A percentile compares a stretch with the other conserved stretches of the same genome.
phyloP scores from a whole-genome alignment of 305 asterid genomes.

The Galium porrigens region DNA sequence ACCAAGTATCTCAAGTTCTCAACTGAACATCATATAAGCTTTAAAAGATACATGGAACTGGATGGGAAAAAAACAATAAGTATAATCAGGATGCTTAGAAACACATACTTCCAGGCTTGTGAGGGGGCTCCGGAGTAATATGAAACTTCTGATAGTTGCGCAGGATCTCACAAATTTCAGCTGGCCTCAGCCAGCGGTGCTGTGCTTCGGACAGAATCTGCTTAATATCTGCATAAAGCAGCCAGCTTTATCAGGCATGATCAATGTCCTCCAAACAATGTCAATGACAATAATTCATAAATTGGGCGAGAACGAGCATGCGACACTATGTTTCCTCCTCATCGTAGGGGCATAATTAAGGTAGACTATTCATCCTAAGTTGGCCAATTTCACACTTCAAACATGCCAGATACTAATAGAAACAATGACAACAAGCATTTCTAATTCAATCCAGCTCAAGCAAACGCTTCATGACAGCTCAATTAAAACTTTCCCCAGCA shows the following conservation, averaged over 20 bases:
- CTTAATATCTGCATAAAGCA: constrained; percentile 43
- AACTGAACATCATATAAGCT: background rate
- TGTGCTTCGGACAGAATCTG: constrained; percentile 64
- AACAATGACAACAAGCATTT: background rate
- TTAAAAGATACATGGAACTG: background rate
- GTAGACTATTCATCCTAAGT: too few species aligned
- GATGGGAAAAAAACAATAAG: background rate
- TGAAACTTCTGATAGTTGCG: constrained; percentile 48
- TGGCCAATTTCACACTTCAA: background rate
- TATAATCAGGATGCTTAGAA: constrained; percentile 14
- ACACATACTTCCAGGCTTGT: constrained; percentile 66
- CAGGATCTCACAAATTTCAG: constrained; percentile 74
- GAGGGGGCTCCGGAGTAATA: constrained; percentile 64
- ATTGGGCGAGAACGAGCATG: background rate
- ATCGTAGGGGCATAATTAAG: background rate
- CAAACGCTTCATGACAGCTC: background rate
- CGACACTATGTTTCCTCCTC: background rate
- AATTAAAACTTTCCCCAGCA: background rate
- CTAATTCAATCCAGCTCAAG: background rate
- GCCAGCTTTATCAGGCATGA: constrained; percentile 14
- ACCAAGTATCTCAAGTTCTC: background rate
- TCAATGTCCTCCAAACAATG: background rate
- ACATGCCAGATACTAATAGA: background rate
- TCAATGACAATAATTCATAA: background rate
- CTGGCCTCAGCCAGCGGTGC: constrained; percentile 84